phyloP scores from a whole-genome alignment of 768 basidiomycete genomes.

The Rhizopogon sp. region DNA sequence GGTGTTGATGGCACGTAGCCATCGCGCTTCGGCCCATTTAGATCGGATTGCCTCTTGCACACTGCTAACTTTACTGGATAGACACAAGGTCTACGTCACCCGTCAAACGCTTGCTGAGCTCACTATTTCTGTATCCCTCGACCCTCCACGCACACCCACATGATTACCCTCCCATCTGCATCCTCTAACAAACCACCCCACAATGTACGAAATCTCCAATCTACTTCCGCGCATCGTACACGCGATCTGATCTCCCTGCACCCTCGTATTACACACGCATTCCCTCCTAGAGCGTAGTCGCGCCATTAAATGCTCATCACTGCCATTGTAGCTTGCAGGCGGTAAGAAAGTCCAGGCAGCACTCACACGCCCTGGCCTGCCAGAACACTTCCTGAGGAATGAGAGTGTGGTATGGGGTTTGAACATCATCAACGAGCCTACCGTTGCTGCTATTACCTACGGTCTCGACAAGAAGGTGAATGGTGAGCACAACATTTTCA shows the following conservation, averaged over 20 bases:
- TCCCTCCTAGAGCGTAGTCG: constrained; percentile 72
- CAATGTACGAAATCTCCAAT: constrained; percentile 67
- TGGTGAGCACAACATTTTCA: constrained; percentile 92
- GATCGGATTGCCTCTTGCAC: constrained; percentile 89
- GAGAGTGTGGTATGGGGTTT: too few species aligned
- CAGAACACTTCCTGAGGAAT: too few species aligned
- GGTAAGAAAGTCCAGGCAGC: constrained; percentile 95
- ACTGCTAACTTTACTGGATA: constrained; percentile 29
- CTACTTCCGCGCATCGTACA: constrained; percentile 90
- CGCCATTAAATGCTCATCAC: constrained; percentile 90
- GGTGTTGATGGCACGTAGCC: constrained; percentile 42
- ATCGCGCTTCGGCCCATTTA: constrained; percentile 85
- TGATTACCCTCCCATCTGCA: constrained; percentile 19
- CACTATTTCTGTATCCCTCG: constrained; percentile 46
- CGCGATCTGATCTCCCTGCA: constrained; percentile 73
- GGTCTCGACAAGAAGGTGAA: constrained; percentile 92
- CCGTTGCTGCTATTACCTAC: constrained; percentile 96
- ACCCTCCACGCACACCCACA: constrained; percentile 38
- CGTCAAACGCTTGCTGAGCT: constrained; percentile 77
- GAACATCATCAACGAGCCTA: constrained; percentile 75
- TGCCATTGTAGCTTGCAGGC: constrained; percentile 91
- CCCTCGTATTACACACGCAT: constrained; percentile 64
- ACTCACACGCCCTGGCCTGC: constrained; percentile 63
- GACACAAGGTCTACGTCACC: constrained; percentile 69
- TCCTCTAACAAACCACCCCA: constrained; percentile 16